A percentile compares a stretch with the other conserved stretches of the same genome.
Conservation (phyloP, 2,329 filamentous ascomycete species). For the Colletotrichum nymphaeae region DNA sequence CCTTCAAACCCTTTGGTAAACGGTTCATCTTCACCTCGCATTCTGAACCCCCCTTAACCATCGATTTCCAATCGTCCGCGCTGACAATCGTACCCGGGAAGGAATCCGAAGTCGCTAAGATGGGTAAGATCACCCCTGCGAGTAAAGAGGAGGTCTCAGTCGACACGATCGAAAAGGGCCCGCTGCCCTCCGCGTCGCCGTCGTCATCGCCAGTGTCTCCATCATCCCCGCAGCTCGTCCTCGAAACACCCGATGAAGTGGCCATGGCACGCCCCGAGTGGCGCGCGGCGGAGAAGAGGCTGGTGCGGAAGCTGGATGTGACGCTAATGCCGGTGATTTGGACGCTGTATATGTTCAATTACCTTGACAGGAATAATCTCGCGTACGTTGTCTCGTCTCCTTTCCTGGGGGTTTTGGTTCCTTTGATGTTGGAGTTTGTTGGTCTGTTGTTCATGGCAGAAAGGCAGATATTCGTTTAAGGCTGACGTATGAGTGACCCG, state of each 20-base stretch:
- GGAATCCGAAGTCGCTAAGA: background rate
- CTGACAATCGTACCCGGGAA: background rate
- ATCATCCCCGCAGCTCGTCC: background rate
- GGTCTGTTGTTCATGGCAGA: too few relatives aligned
- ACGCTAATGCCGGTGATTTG: conserved; percentile 39
- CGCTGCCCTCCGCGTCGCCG: background rate
- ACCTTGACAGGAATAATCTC: conserved; percentile 33
- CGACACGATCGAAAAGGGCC: conserved; percentile 6
- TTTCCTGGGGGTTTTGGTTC: too few relatives aligned
- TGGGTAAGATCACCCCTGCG: conserved; percentile 1
- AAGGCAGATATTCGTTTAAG: too few relatives aligned
- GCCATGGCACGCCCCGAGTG: conserved; percentile 25
- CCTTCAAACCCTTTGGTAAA: background rate
- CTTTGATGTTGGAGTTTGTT: too few relatives aligned
- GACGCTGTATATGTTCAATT: conserved; percentile 36
- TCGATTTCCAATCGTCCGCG: background rate
- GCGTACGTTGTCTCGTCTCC: conserved; percentile 22
- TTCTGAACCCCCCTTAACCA: background rate
- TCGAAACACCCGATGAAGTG: background rate
- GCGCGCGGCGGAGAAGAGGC: conserved; percentile 16
- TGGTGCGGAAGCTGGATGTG: conserved; percentile 41
- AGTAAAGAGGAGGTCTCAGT: conserved; percentile 16
- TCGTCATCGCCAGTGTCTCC: background rate
- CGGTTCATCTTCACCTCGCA: background rate
- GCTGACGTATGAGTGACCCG: background rate